Conservation (phyloP, 73 alveolate species). For the Tetrahymena malaccensis region DNA sequence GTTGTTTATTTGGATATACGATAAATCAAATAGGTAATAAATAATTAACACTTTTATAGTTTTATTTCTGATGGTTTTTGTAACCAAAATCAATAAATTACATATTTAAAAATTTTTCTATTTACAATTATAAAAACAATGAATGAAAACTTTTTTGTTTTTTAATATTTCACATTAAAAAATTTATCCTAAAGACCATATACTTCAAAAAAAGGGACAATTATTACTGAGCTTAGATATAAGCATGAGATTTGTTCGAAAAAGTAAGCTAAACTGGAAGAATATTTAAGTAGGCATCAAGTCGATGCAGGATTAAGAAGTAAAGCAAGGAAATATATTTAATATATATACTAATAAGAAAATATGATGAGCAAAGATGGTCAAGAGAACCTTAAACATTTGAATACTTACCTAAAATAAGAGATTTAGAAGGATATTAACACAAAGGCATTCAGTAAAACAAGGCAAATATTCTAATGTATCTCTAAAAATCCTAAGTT, state of each 20-base stretch:
- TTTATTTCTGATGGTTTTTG: neutral
- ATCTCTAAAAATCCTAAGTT: neutral
- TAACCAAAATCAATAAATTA: too few species aligned
- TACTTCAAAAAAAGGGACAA: neutral
- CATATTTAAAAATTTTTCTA: neutral
- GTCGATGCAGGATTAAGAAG: neutral
- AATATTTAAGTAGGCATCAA: neutral
- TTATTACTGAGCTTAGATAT: neutral
- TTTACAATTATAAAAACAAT: too few species aligned
- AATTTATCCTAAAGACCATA: neutral
- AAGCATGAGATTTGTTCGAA: neutral
- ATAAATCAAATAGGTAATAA: neutral
- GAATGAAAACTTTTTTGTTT: neutral
- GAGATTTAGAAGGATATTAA: neutral
- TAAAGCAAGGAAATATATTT: neutral
- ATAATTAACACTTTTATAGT: neutral
- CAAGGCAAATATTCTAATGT: neutral
- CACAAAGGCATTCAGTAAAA: neutral
- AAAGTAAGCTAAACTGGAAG: neutral
- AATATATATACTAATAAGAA: neutral
- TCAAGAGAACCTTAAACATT: neutral
- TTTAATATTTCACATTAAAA: too few species aligned
- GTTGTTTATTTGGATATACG: neutral
- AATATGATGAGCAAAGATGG: neutral
- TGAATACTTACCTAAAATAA: neutral